These are phyloP conservation scores for Dryas octopetala DNA, from an alignment of 306 rosid genomes.

Conservation along the genomic window DNA sequence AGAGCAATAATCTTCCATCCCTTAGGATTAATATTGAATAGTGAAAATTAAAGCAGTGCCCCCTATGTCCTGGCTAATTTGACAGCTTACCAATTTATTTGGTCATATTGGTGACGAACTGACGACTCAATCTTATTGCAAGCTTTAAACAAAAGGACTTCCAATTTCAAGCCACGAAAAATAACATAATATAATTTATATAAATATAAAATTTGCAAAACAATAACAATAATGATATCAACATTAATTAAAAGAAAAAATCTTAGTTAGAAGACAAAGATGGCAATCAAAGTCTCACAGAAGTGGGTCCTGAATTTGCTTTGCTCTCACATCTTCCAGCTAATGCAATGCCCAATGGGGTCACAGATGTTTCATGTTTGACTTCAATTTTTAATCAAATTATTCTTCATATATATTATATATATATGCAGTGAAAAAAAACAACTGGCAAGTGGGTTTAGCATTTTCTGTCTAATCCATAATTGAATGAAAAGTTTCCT, in stretches of 20 bases:
- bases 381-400: conserved; percentile 25
- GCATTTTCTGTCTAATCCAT: conserved; percentile 31
- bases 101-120: no score
- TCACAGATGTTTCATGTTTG: conserved; percentile 32
- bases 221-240: conserved; percentile 7
- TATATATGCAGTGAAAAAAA: neutral
- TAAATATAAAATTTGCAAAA: neutral
- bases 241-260: neutral
- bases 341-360: conserved; percentile 42
- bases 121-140: conserved; percentile 17
- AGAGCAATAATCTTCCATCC: no score
- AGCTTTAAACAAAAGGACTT: neutral
- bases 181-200: neutral
- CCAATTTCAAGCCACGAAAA: conserved; percentile 38
- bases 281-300: conserved; percentile 18
- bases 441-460: conserved; percentile 20
- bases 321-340: conserved; percentile 52
- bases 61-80: no score
- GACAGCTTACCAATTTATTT: no score
- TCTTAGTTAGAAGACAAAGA: conserved; percentile 32
- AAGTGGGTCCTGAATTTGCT: conserved; percentile 44
- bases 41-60: no score
- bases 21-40: no score
- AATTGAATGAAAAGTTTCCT: conserved; percentile 25
- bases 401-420: neutral